Base-by-base conservation (phyloP, 345 rosid species). In the Jatropha curcas region DNA sequence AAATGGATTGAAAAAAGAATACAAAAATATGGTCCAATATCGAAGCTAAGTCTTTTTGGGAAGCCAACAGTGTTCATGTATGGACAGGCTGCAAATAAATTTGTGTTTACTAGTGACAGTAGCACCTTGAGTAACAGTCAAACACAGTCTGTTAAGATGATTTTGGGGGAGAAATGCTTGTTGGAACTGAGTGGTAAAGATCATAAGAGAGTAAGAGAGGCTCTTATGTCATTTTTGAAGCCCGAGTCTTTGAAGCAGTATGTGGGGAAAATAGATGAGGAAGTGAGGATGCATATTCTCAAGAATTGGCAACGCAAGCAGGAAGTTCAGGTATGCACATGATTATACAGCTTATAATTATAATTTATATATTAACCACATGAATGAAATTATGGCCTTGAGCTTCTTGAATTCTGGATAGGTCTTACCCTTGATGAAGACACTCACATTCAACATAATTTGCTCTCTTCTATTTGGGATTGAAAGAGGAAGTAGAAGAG, bases 171-270 rank as follows among this genome's bases (percentile, higher is more conserved):
- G 7, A 56, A 74, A 4, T 66, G 68, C 37, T 22, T 89, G 71
- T 5, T 73, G 55, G 85, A 83, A 64, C 76, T 89, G 1, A 51
- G 61, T 1, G 88, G 83, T 0, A 41, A 77, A 51, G 88, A 87
- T 70, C 91, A 86, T 74, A 86, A 74, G 71, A 73, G 86, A 0
- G 79, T 86, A 0, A 83, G 89, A 65, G 74, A 46, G 4, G 88
- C 88, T 2, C 70, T 87, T 0, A 27, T 82, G 25, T 77, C 81
- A 0, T 87, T 89, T 73, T 28, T 86, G 80, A 83, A 72, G 73
- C 88, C 90, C 8, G 90, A 87, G 65, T 89, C 96, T 1, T 71
- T 94, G 80, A 86, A 74, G 74, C 76, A 76, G 39, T 84, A 84
- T 5, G 68, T 87, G 25, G 86, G 81, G 30, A 83, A 82, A 75